Base-by-base conservation (phyloP, 2,329 filamentous ascomycete species). In the Xylogone sp. region DNA sequence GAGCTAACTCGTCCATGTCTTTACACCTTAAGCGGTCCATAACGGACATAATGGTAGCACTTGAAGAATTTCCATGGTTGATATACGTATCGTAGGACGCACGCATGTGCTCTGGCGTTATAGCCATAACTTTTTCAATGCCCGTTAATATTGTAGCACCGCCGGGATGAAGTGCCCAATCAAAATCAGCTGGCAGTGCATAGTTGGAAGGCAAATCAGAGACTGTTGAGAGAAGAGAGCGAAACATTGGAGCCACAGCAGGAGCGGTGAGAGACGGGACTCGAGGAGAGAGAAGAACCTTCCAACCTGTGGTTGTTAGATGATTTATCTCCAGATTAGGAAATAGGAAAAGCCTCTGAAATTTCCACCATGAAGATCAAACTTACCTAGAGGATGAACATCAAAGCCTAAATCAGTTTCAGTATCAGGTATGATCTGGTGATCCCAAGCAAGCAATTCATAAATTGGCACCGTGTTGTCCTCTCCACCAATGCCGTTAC, bases 121-220 rank as follows among this genome's bases (percentile, higher is more conserved):
- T 76, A 5, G 69, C 65, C 72, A 89, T 74, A 1, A 71, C 73
- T 42, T 71, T 71, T 64, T 87, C 80, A 1, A 85, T 81, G 0
- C 83, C 83, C 0, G 81, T 75, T 2, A 89, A 70, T 42, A 89
- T 86, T 1, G 83, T 82, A 1, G 82, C 75, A 18, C 86, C 86
- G 3, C 86, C 86, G 0, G 86, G 86, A 59, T 89, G 86, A 63
- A 89, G 77, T 1, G 84, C 86, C 86, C 86, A 89, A 70, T 89
- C 86, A 57, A 87, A 87, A 53, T 86, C 79, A 0, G 72, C 65
- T 0, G 84, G 71, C 0, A 64, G 56, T n/a, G 65, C 62, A 59
- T 77, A 77, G 7, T 66, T 60, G 4, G 65, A 61, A 1, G 79
- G 77, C 2, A 82, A 66, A 1, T 68, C 62, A 50, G 61, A 68